Percentiles rank a stretch among this genome's conserved stretches.
Conservation (phyloP, 495 filamentous ascomycete genomes). For the Penicillium coffeae region DNA sequence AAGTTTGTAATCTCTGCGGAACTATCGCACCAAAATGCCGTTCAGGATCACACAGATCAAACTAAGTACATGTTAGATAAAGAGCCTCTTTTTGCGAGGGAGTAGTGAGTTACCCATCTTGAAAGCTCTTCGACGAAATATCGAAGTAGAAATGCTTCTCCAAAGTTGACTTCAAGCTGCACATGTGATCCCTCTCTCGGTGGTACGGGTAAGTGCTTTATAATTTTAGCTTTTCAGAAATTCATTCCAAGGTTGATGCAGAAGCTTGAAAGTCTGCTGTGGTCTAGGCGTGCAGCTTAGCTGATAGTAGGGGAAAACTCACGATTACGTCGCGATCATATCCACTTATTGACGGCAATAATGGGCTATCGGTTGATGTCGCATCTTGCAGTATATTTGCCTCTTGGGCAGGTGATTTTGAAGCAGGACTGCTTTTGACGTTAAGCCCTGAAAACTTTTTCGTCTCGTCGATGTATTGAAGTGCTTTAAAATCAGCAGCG, state of each 20-base stretch:
- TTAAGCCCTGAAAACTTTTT: neutral
- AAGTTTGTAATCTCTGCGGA: conserved; percentile 16
- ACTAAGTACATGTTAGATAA: neutral
- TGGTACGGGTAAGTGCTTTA: conserved; percentile 1
- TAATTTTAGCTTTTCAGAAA: neutral
- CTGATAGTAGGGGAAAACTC: neutral
- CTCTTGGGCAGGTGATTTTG: neutral
- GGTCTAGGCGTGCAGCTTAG: too few species aligned
- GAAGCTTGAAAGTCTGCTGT: too few species aligned
- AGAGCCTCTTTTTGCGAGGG: too few species aligned
- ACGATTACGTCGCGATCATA: too few species aligned
- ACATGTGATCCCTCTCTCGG: neutral
- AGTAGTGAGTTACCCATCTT: conserved; percentile 11
- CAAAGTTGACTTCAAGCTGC: conserved; percentile 6
- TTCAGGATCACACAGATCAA: conserved; percentile 21
- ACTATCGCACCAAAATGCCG: conserved; percentile 17
- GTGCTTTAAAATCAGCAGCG: neutral
- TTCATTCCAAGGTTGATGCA: too few species aligned
- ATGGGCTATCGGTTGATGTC: neutral
- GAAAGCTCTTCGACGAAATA: conserved; percentile 15
- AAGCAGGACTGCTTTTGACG: neutral
- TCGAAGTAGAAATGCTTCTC: conserved; percentile 15
- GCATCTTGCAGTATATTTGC: neutral
- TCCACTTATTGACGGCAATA: too few species aligned
- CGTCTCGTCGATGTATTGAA: conserved; percentile 14